These are phyloP conservation scores for Aspergillus olivimuriae DNA, from an alignment of 495 filamentous ascomycete species.

Conservation along the genomic window DNA sequence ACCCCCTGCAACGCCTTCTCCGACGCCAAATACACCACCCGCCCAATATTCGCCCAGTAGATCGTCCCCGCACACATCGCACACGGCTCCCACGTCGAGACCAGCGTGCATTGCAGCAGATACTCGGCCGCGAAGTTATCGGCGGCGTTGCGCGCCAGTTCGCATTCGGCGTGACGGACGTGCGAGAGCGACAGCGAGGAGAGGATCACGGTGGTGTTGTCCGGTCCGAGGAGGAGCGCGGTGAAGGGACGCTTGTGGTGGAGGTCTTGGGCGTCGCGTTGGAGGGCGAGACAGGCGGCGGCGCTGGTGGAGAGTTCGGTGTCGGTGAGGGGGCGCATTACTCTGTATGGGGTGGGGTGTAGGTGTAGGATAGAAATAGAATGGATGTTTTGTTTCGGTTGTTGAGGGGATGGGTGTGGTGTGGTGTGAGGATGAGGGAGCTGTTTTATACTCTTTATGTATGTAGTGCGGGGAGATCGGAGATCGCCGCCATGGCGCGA, in stretches of 20 bases:
- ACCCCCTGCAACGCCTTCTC: constrained; percentile 39
- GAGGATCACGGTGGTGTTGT: constrained; percentile 42
- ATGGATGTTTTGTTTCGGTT: too few species aligned
- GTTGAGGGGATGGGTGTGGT: too few species aligned
- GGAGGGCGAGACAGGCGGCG: constrained; percentile 32
- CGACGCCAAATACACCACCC: constrained; percentile 46
- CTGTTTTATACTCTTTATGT: too few species aligned
- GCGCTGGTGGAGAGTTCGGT: constrained; percentile 30
- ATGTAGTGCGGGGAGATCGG: too few species aligned
- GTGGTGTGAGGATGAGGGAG: too few species aligned
- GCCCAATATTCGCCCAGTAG: constrained; percentile 52
- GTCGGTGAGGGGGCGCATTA: neutral
- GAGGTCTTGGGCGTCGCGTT: constrained; percentile 32
- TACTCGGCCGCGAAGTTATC: constrained; percentile 44
- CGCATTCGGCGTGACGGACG: constrained; percentile 49
- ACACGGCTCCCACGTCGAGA: constrained; percentile 52
- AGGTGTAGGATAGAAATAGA: too few species aligned
- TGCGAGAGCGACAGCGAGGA: constrained; percentile 46
- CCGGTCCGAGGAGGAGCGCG: constrained; percentile 40
- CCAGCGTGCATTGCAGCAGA: constrained; percentile 42
- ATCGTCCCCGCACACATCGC: constrained; percentile 46
- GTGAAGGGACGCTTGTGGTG: constrained; percentile 44
- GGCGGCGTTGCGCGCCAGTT: constrained; percentile 45
- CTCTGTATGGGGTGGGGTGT: too few species aligned
- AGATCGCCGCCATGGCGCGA: too few species aligned